These are phyloP conservation scores for Collybia sordida DNA, from an alignment of 768 basidiomycete species.

Conservation along the genomic window DNA sequence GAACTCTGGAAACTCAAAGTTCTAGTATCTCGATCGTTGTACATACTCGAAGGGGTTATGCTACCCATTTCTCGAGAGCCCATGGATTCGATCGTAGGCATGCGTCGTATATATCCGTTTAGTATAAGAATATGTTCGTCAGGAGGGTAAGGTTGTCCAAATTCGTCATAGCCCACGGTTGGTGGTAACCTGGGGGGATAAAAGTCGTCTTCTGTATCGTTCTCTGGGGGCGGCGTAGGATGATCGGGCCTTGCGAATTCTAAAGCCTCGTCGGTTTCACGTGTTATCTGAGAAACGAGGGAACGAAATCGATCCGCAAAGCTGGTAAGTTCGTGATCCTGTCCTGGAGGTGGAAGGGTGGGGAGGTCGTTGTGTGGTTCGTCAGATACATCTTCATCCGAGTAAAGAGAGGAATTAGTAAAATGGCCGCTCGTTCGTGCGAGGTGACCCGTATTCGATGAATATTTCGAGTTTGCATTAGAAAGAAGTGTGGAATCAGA, in stretches of 20 bases:
- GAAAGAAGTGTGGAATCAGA: constrained; percentile 21
- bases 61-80: constrained; percentile 59
- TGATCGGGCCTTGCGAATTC: constrained; percentile 32
- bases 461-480: constrained; percentile 13
- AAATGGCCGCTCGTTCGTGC: constrained; percentile 9
- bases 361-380: not conserved
- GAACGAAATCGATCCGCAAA: constrained; percentile 53
- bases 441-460: constrained; percentile 11
- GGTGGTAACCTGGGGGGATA: constrained; percentile 16
- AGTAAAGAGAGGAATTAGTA: constrained; percentile 8
- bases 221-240: constrained; percentile 4
- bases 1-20: constrained; percentile 18
- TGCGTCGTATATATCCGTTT: constrained; percentile 64
- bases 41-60: constrained; percentile 22
- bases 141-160: constrained; percentile 43
- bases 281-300: constrained; percentile 48
- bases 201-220: not conserved
- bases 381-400: constrained; percentile 11
- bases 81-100: constrained; percentile 81
- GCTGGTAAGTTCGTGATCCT: constrained; percentile 36
- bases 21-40: constrained; percentile 17
- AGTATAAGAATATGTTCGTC: constrained; percentile 60
- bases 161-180: constrained; percentile 45
- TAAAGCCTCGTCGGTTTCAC: constrained; percentile 52
- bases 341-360: constrained; percentile 8